Conservation (phyloP, 2,329 filamentous ascomycete species). For the Periconia sp. region DNA sequence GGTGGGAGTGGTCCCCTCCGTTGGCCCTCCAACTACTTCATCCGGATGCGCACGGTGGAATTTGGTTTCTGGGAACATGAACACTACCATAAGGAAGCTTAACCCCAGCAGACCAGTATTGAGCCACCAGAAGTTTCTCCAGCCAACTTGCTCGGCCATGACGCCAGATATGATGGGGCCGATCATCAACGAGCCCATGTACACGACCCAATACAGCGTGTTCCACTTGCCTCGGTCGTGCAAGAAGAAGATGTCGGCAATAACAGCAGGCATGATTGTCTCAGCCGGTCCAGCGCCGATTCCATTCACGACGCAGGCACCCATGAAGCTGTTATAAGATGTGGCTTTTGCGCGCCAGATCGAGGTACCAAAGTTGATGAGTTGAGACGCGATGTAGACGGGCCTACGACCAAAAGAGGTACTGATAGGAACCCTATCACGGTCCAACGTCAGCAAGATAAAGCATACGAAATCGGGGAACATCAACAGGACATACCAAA, state of each 20-base stretch:
- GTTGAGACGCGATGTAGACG: slow-evolving; percentile 54
- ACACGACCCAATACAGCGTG: slow-evolving; percentile 62
- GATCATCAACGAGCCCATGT: slow-evolving; percentile 65
- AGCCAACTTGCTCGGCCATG: slow-evolving; percentile 62
- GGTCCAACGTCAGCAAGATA: not conserved
- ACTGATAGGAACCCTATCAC: slow-evolving; percentile 55
- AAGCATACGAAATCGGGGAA: too few species aligned
- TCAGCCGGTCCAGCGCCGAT: slow-evolving; percentile 65
- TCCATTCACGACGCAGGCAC: slow-evolving; percentile 62
- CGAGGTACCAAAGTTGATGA: slow-evolving; percentile 55
- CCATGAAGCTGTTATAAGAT: slow-evolving; percentile 65
- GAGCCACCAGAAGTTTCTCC: slow-evolving; percentile 68
- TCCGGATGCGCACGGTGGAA: slow-evolving; percentile 53
- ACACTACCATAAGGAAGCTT: slow-evolving; percentile 55
- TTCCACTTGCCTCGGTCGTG: slow-evolving; percentile 66
- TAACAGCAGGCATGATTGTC: slow-evolving; percentile 63
- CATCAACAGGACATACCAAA: slow-evolving; percentile 49
- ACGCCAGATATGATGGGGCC: slow-evolving; percentile 60
- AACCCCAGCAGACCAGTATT: slow-evolving; percentile 59
- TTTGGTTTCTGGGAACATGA: slow-evolving; percentile 66
- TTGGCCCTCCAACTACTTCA: slow-evolving; percentile 14
- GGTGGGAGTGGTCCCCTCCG: not conserved
- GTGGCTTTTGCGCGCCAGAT: slow-evolving; percentile 62
- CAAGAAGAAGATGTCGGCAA: slow-evolving; percentile 66
- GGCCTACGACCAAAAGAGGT: slow-evolving; percentile 59